phyloP scores from a whole-genome alignment of 1,284 basidiomycete genomes.

The Heterobasidion irregulare region DNA sequence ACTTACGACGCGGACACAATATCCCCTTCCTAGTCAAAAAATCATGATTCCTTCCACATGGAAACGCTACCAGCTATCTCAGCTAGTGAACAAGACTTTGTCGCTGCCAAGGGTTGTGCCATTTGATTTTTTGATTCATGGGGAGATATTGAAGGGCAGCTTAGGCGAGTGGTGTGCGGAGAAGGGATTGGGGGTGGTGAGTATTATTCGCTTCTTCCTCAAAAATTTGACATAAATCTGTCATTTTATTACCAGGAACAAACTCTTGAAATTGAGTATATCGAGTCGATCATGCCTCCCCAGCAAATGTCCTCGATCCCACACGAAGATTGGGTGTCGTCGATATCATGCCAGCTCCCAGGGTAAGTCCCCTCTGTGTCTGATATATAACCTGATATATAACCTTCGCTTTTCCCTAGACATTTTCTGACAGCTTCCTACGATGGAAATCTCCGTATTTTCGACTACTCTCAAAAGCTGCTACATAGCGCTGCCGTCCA shows the following conservation, averaged over 20 bases:
- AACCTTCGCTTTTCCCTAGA: slow-evolving; percentile 24
- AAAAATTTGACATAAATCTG: slow-evolving; percentile 8
- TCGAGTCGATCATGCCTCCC: slow-evolving; percentile 88
- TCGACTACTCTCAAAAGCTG: slow-evolving; percentile 60
- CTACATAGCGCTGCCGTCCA: slow-evolving; percentile 46
- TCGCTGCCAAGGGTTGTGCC: slow-evolving; percentile 70
- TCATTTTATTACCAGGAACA: slow-evolving; percentile 50
- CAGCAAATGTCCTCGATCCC: slow-evolving; percentile 74
- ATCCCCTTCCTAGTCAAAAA: slow-evolving; percentile 83
- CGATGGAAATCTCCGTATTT: slow-evolving; percentile 68
- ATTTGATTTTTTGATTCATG: slow-evolving; percentile 89
- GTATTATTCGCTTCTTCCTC: slow-evolving; percentile 5
- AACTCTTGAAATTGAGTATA: slow-evolving; percentile 90
- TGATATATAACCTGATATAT: background rate
- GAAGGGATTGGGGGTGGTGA: slow-evolving; percentile 63
- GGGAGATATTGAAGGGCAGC: slow-evolving; percentile 70
- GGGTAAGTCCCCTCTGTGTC: slow-evolving; percentile 42
- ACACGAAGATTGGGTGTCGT: slow-evolving; percentile 93
- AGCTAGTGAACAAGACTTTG: slow-evolving; percentile 94
- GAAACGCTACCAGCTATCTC: slow-evolving; percentile 94
- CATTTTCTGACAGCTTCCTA: slow-evolving; percentile 77
- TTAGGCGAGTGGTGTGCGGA: slow-evolving; percentile 76
- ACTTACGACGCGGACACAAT: slow-evolving; percentile 74
- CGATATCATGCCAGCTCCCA: slow-evolving; percentile 60
- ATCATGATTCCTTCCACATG: slow-evolving; percentile 92